phyloP scores from a whole-genome alignment of 208 protist species.

The Wallacemonas sp. region DNA sequence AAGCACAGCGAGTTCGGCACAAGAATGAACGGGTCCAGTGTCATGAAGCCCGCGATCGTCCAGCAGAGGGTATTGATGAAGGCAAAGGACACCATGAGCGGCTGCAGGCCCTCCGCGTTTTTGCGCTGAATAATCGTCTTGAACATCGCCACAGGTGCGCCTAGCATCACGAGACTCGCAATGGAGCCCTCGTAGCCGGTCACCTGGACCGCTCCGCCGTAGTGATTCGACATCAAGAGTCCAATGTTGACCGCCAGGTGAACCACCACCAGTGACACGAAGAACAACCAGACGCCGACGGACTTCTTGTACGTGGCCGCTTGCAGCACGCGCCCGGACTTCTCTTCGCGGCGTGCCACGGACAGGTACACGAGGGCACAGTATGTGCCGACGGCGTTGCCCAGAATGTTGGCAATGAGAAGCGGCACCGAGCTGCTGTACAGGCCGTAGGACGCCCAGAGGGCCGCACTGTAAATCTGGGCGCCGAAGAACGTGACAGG shows the following conservation, averaged over 20 bases:
- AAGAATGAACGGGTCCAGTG: constrained; percentile 44
- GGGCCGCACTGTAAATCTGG: constrained; percentile 49
- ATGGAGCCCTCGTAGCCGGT: constrained; percentile 53
- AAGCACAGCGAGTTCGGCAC: constrained; percentile 42
- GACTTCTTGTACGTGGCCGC: constrained; percentile 59
- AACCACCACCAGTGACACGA: constrained; percentile 28
- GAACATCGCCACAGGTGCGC: constrained; percentile 47
- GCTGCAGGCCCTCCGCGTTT: constrained; percentile 55
- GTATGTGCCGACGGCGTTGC: constrained; percentile 61
- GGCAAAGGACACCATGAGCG: constrained; percentile 54
- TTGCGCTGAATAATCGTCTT: constrained; percentile 56
- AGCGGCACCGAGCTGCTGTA: constrained; percentile 39
- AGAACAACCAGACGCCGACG: constrained; percentile 39
- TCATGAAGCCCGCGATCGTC: constrained; percentile 52
- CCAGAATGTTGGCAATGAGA: constrained; percentile 51
- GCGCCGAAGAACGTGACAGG: constrained; percentile 66
- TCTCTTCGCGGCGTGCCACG: constrained; percentile 52
- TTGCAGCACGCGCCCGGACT: constrained; percentile 38
- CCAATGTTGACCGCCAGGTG: constrained; percentile 37
- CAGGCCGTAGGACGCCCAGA: constrained; percentile 65
- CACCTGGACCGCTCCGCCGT: constrained; percentile 25
- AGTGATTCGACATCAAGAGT: constrained; percentile 29
- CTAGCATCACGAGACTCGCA: constrained; percentile 54
- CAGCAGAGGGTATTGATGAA: constrained; percentile 63
- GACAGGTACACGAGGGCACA: constrained; percentile 58